Percentiles rank a stretch among this genome's conserved stretches.
These are phyloP conservation scores for Taphrina betulina DNA, from an alignment of 1,139 yeast genomes.

Conservation along the genomic window DNA sequence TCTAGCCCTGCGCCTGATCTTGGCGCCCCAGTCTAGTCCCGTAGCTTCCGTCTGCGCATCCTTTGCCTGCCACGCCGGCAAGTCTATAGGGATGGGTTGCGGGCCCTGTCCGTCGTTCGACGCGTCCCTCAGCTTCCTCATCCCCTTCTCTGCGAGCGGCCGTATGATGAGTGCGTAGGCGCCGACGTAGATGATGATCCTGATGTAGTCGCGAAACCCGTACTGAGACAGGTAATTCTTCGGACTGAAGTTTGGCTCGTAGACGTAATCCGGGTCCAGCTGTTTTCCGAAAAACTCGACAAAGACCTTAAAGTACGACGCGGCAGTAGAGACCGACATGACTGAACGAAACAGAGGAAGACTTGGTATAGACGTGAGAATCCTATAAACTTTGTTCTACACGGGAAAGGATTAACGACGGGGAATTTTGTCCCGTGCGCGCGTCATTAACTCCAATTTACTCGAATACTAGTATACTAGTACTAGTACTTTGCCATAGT, in stretches of 20 bases:
- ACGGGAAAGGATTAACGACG: too few species aligned
- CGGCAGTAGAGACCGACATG: too few species aligned
- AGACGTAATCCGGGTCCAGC: slow-evolving; percentile 26
- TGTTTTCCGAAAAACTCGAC: slow-evolving; percentile 29
- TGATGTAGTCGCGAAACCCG: slow-evolving; percentile 14
- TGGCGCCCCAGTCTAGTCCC: slow-evolving; percentile 28
- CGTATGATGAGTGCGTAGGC: slow-evolving; percentile 29
- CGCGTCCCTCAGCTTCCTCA: slow-evolving; percentile 26
- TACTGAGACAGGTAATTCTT: slow-evolving; percentile 19
- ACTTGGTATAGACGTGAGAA: too few species aligned
- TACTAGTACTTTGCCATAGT: too few species aligned
- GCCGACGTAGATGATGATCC: slow-evolving; percentile 24
- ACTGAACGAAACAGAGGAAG: too few species aligned
- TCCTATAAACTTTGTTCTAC: too few species aligned
- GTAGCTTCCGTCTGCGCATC: slow-evolving; percentile 12
- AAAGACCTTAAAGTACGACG: slow-evolving; percentile 8
- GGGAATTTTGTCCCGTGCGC: too few species aligned
- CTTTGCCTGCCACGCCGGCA: slow-evolving; percentile 30
- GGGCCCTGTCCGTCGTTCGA: slow-evolving; percentile 24
- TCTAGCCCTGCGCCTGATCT: slow-evolving; percentile 17
- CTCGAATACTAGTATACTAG: too few species aligned
- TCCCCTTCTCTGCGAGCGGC: slow-evolving; percentile 22
- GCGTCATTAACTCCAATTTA: too few species aligned
- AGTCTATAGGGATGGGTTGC: slow-evolving; percentile 28
- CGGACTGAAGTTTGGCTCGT: slow-evolving; percentile 30